Evolutionary conservation across 116 monocot genomes (phyloP).

Genomic region (Papilionanthe hybrid): DNA sequence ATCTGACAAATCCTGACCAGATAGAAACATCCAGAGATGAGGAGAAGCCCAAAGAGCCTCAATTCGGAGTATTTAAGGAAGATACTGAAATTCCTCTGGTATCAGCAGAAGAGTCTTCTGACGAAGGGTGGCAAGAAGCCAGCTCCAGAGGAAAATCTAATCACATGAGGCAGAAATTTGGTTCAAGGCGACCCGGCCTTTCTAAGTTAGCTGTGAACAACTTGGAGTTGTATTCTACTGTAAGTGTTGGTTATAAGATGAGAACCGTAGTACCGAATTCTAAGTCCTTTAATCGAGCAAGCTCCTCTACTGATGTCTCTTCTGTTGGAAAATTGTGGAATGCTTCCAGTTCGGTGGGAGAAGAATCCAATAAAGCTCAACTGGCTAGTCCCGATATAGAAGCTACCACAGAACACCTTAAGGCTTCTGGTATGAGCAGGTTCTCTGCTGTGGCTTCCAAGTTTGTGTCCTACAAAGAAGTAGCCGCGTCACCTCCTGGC

Average conservation of each 20-base stretch:
- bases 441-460: constrained; percentile 53
- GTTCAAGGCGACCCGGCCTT: constrained; percentile 25
- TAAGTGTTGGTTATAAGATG: constrained; percentile 29
- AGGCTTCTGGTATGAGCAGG: constrained; percentile 18
- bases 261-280: constrained; percentile 19
- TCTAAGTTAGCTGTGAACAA: constrained; percentile 36
- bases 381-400: not conserved
- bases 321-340: constrained; percentile 10
- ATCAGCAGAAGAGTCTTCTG: constrained; percentile 48
- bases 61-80: constrained; percentile 23
- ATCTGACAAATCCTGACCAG: constrained; percentile 6
- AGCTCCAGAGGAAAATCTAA: constrained; percentile 49
- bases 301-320: constrained; percentile 14
- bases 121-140: constrained; percentile 98
- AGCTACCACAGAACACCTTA: not conserved
- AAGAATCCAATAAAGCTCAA: not conserved
- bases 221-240: constrained; percentile 22
- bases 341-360: not conserved
- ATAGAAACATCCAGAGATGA: constrained; percentile 11
- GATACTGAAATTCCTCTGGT: constrained; percentile 1
- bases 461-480: constrained; percentile 83
- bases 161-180: constrained; percentile 27
- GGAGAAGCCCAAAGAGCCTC: constrained; percentile 15
- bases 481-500: constrained; percentile 87
- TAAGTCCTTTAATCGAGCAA: constrained; percentile 18